These are phyloP conservation scores for Cercophora sp. DNA, from an alignment of 495 filamentous ascomycete species.

Conservation along the genomic window DNA sequence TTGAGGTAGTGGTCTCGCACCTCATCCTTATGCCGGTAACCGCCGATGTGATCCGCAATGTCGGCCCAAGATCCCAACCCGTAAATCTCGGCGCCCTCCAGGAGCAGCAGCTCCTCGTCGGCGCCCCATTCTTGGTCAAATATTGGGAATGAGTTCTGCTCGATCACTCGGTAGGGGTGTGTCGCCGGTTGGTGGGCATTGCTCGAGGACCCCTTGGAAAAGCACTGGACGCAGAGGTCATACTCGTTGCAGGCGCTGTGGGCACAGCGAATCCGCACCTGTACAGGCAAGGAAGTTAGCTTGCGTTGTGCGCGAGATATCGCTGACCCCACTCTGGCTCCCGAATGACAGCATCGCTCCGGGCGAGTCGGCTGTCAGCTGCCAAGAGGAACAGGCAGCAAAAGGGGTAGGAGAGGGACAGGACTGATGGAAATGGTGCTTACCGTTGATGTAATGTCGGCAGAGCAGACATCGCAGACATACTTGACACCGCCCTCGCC, in stretches of 20 bases:
- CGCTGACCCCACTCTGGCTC: slow-evolving; percentile 17
- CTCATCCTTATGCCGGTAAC: slow-evolving; percentile 89
- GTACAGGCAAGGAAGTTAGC: slow-evolving; percentile 14
- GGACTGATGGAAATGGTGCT: too few species aligned
- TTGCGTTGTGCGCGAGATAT: slow-evolving; percentile 1
- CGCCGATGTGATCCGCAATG: slow-evolving; percentile 96
- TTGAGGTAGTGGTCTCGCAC: slow-evolving; percentile 88
- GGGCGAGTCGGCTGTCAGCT: too few species aligned
- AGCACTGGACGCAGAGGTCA: slow-evolving; percentile 95
- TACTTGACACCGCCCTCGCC: slow-evolving; percentile 92
- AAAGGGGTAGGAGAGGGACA: too few species aligned
- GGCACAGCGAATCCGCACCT: slow-evolving; percentile 95
- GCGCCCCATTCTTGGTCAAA: slow-evolving; percentile 95
- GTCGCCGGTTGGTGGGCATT: slow-evolving; percentile 78
- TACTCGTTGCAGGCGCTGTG: slow-evolving; percentile 82
- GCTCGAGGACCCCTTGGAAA: slow-evolving; percentile 70
- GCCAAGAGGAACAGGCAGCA: too few species aligned
- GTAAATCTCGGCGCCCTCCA: slow-evolving; percentile 97
- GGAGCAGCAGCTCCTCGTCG: slow-evolving; percentile 85
- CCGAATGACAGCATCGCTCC: too few species aligned
- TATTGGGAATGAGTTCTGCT: slow-evolving; percentile 96
- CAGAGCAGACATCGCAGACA: slow-evolving; percentile 91
- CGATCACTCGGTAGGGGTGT: slow-evolving; percentile 89
- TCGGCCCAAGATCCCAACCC: slow-evolving; percentile 96
- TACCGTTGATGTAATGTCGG: slow-evolving; percentile 94